These are phyloP conservation scores for Clitopilus hobsonii DNA, from an alignment of 768 basidiomycete species.

Conservation along the genomic window DNA sequence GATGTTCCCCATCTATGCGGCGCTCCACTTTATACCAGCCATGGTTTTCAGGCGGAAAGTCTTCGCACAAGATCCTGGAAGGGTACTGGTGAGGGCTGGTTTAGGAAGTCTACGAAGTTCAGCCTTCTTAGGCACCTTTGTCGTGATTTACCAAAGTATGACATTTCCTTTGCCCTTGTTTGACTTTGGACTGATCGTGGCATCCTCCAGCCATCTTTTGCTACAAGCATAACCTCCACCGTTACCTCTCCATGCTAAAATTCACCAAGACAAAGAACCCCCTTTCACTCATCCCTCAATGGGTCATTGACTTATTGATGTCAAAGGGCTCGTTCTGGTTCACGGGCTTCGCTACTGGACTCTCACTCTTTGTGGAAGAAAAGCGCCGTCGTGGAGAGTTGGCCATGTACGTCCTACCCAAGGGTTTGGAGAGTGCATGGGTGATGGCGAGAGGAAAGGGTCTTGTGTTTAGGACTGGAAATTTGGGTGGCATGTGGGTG, in stretches of 20 bases:
- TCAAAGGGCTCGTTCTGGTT: conserved; percentile 73
- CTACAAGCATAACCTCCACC: conserved; percentile 57
- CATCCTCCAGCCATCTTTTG: conserved; percentile 51
- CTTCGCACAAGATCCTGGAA: conserved; percentile 61
- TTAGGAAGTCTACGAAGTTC: conserved; percentile 79
- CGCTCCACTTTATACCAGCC: conserved; percentile 84
- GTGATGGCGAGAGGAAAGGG: conserved; percentile 70
- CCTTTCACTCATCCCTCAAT: conserved; percentile 35
- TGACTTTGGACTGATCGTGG: neutral
- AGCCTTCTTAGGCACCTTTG: conserved; percentile 81
- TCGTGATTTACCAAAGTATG: conserved; percentile 75
- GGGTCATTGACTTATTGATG: conserved; percentile 50
- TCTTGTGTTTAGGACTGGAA: conserved; percentile 66
- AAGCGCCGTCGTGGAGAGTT: conserved; percentile 84
- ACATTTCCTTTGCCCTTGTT: neutral
- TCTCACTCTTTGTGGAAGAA: conserved; percentile 85
- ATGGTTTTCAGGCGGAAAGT: conserved; percentile 73
- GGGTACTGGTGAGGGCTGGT: conserved; percentile 59
- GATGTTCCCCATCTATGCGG: conserved; percentile 84
- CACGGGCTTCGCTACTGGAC: conserved; percentile 66
- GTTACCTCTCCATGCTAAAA: conserved; percentile 32
- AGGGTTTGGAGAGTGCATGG: conserved; percentile 91
- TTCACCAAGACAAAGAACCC: conserved; percentile 19
- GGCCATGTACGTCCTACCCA: conserved; percentile 89
- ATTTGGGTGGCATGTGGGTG: conserved; percentile 64